These are phyloP conservation scores for Phytophthora nicotianae DNA, from an alignment of 352 stramenopile species.

Conservation along the genomic window DNA sequence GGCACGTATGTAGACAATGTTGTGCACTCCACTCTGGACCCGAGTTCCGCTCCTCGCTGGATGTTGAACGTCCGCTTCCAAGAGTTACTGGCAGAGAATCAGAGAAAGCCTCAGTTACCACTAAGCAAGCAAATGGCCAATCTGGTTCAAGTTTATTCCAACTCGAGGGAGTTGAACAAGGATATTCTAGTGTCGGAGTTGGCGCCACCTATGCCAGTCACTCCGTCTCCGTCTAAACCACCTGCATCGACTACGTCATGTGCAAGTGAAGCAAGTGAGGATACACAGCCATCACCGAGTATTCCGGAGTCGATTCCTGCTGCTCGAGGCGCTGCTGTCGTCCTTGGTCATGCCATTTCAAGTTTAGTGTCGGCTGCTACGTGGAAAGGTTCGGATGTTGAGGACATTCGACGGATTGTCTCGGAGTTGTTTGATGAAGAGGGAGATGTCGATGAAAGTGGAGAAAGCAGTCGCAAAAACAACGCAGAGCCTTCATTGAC, in stretches of 20 bases:
- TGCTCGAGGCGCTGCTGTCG: slow-evolving; percentile 71
- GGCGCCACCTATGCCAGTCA: slow-evolving; percentile 50
- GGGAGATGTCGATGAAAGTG: slow-evolving; percentile 17
- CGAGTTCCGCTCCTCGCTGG: slow-evolving; percentile 68
- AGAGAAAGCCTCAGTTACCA: slow-evolving; percentile 60
- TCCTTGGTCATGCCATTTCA: slow-evolving; percentile 77
- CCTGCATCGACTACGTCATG: neutral
- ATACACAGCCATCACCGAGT: slow-evolving; percentile 7
- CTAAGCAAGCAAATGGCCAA: slow-evolving; percentile 73
- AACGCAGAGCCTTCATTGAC: slow-evolving; percentile 3
- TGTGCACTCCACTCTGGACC: slow-evolving; percentile 80
- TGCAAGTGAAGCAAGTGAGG: slow-evolving; percentile 4
- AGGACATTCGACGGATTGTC: slow-evolving; percentile 63
- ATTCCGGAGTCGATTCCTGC: slow-evolving; percentile 66
- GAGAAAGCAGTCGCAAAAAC: slow-evolving; percentile 7
- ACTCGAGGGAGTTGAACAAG: slow-evolving; percentile 66
- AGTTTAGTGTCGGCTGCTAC: slow-evolving; percentile 69
- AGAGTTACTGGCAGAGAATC: slow-evolving; percentile 43
- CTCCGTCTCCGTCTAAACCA: slow-evolving; percentile 22
- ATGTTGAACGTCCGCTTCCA: slow-evolving; percentile 59
- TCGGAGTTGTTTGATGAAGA: slow-evolving; percentile 61
- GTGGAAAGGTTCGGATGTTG: slow-evolving; percentile 75
- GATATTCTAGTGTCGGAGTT: slow-evolving; percentile 80
- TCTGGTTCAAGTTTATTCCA: slow-evolving; percentile 76
- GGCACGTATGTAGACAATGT: slow-evolving; percentile 86